Evolutionary conservation across 768 basidiomycete genomes (phyloP), one percentile per base, ranked within the genome.

Genomic region (Austroboletus eburneus): DNA sequence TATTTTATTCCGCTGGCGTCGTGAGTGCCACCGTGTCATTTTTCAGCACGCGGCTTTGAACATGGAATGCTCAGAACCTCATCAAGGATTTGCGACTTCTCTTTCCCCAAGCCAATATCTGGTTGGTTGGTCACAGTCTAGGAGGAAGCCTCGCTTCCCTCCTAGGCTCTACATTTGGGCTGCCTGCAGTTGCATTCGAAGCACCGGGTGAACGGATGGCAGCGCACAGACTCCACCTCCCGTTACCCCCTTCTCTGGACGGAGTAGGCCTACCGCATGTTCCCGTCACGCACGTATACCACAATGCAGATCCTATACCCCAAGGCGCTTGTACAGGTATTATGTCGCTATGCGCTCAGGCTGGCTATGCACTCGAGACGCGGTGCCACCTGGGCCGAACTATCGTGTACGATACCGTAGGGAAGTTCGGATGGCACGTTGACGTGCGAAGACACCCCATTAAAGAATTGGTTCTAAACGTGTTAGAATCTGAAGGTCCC

Each of bases 1-100:
- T 96, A n/a, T 97, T 97, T 69, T 96, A 96, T 63, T 85, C 86
- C 2, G 72, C 86, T 30, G 95, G 92, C 22, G 81, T 91, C 38
- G 88, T 91, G 51, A 69, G 85, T 73, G 17, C 22, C 35, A 42
- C 40, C 40, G 22, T 14, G 9, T 32, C 21, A 4, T 44, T 41
- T 34, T 12, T 14, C 20, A 49, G 22, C 49, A 44, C 30, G 20
- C 14, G 33, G 23, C 38, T 41, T 50, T 54, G 23, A 57, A 57
- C 30, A 5, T 30, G 32, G 10, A 44, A 50, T 9, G 29, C 35
- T 9, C 60, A 75, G 78, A 73, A 75, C 51, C 66, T 84, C n/a
- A 71, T 79, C 65, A 76, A 72, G 61, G 81, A 80, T 67, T 64
- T 83, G 51, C 75, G 68, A 12, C 65, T 67, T 45, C 64, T 78